Evolutionary conservation across 768 basidiomycete species (phyloP).

Genomic region (Trametes cubensis): DNA sequence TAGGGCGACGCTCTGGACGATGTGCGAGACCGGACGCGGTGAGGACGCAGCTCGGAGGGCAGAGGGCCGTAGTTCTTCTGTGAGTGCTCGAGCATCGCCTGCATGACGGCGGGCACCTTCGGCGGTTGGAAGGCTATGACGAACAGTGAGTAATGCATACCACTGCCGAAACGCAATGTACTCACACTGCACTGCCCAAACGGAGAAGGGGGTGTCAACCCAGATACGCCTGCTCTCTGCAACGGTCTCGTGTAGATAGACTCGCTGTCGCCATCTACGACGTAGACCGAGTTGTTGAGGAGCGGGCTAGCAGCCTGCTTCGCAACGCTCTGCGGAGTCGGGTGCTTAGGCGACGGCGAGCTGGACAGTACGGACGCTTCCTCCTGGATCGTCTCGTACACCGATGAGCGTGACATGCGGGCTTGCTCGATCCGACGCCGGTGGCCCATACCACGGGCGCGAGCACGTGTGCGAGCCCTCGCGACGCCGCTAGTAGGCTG

Average conservation of each 20-base stretch:
- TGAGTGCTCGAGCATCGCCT: slow-evolving; percentile 72
- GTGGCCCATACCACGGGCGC: slow-evolving; percentile 67
- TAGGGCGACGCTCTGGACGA: slow-evolving; percentile 77
- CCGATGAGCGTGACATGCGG: slow-evolving; percentile 63
- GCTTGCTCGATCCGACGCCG: slow-evolving; percentile 69
- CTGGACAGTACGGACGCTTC: slow-evolving; percentile 47
- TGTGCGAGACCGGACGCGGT: slow-evolving; percentile 65
- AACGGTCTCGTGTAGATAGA: slow-evolving; percentile 53
- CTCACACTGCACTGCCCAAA: slow-evolving; percentile 75
- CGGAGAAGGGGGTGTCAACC: slow-evolving; percentile 72
- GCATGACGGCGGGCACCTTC: slow-evolving; percentile 63
- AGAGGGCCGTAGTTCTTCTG: slow-evolving; percentile 71
- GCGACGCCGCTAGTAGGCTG: slow-evolving; percentile 47
- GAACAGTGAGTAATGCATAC: not conserved
- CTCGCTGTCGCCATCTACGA: slow-evolving; percentile 55
- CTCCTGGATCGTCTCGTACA: slow-evolving; percentile 83
- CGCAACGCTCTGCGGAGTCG: slow-evolving; percentile 17
- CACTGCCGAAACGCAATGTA: slow-evolving; percentile 14
- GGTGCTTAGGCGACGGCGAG: slow-evolving; percentile 31
- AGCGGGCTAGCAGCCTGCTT: slow-evolving; percentile 9
- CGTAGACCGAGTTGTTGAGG: slow-evolving; percentile 43
- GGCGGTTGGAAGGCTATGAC: slow-evolving; percentile 72
- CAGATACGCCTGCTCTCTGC: slow-evolving; percentile 66
- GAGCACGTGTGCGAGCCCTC: slow-evolving; percentile 47
- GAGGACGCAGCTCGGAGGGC: slow-evolving; percentile 69